phyloP scores from a whole-genome alignment of 768 basidiomycete genomes.

The Suillus ampliporus region DNA sequence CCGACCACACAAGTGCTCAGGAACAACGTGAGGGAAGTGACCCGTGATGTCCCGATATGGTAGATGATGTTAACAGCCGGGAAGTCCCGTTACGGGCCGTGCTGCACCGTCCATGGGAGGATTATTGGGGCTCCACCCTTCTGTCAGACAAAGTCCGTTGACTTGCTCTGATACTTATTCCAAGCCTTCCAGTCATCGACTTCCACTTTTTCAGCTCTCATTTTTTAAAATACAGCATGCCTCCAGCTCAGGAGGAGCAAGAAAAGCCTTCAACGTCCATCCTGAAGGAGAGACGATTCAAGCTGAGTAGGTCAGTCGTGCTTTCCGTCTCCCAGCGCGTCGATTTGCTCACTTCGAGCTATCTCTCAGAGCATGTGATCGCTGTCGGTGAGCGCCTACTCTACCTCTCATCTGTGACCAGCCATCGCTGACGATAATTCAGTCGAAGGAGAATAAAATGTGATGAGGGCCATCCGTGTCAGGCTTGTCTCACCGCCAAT shows the following conservation, averaged over 20 bases:
- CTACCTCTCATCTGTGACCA: not conserved
- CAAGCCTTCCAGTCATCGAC: constrained; percentile 4
- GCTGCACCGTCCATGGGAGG: not conserved
- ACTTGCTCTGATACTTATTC: constrained; percentile 35
- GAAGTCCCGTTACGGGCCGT: constrained; percentile 35
- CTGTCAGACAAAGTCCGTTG: constrained; percentile 13
- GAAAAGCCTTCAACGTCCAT: constrained; percentile 55
- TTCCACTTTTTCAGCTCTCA: constrained; percentile 17
- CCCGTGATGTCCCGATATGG: constrained; percentile 35
- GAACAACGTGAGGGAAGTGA: constrained; percentile 19
- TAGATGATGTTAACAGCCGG: constrained; percentile 17
- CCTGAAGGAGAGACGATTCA: constrained; percentile 84
- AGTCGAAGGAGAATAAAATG: constrained; percentile 87
- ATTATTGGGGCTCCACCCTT: constrained; percentile 12
- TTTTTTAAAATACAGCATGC: constrained; percentile 24
- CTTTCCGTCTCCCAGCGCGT: constrained; percentile 9
- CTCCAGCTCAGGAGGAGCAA: constrained; percentile 41
- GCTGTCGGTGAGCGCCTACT: constrained; percentile 72
- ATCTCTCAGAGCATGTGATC: constrained; percentile 79
- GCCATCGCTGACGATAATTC: constrained; percentile 1
- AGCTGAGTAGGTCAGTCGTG: constrained; percentile 74
- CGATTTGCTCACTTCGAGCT: constrained; percentile 14
- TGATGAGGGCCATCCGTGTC: constrained; percentile 89
- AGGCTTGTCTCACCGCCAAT: constrained; percentile 83
- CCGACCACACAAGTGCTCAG: constrained; percentile 1